Evolutionary conservation across 1,284 basidiomycete species (phyloP).

Genomic region (Austroboletus novae-zelandiae): DNA sequence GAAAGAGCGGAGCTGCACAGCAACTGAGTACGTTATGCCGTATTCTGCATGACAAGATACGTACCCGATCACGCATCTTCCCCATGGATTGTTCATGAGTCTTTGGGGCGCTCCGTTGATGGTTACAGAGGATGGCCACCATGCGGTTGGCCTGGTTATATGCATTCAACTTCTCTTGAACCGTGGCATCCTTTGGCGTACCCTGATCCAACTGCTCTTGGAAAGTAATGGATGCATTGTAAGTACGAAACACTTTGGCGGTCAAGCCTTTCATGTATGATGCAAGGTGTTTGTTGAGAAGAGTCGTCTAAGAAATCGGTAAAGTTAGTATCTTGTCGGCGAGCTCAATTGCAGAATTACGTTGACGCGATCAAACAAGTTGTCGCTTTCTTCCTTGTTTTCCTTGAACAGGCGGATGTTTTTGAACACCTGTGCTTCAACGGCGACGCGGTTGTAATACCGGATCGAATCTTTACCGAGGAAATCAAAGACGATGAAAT

Average conservation of each 20-base stretch:
- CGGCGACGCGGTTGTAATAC: slow-evolving; percentile 87
- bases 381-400: slow-evolving; percentile 85
- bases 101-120: slow-evolving; percentile 92
- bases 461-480: slow-evolving; percentile 97
- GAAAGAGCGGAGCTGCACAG: slow-evolving; percentile 61
- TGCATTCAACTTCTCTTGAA: slow-evolving; percentile 91
- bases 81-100: slow-evolving; percentile 90
- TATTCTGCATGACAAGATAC: slow-evolving; percentile 18
- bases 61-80: slow-evolving; percentile 86
- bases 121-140: slow-evolving; percentile 96
- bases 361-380: slow-evolving; percentile 90
- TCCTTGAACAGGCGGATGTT: slow-evolving; percentile 89
- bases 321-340: slow-evolving; percentile 5
- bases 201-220: slow-evolving; percentile 82
- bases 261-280: slow-evolving; percentile 95
- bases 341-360: slow-evolving; percentile 41
- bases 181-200: slow-evolving; percentile 67
- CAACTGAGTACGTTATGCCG: slow-evolving; percentile 7
- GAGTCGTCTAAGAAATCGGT: slow-evolving; percentile 58
- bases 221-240: slow-evolving; percentile 95
- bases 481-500: slow-evolving; percentile 91
- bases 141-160: slow-evolving; percentile 95
- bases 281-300: slow-evolving; percentile 87
- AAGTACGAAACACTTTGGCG: slow-evolving; percentile 98
- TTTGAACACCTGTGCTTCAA: slow-evolving; percentile 88